phyloP scores from a whole-genome alignment of 495 filamentous ascomycete species.

The Daldinia childiae region DNA sequence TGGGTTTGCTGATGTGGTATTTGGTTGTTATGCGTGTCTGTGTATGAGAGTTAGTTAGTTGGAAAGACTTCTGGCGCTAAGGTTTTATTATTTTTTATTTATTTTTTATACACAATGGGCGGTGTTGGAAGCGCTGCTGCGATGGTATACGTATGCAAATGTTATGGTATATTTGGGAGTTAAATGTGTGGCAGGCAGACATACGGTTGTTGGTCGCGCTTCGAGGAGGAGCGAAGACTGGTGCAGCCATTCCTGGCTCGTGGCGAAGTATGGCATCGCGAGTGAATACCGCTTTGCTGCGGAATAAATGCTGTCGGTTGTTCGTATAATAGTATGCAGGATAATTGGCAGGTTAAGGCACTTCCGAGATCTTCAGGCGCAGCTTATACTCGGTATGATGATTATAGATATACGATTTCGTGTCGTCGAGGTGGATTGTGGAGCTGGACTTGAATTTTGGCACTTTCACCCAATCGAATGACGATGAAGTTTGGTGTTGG shows the following conservation, averaged over 20 bases:
- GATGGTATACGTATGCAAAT: too few relatives aligned
- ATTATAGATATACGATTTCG: conserved; percentile 7
- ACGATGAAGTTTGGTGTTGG: conserved; percentile 20
- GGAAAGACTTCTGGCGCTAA: too few relatives aligned
- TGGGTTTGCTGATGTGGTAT: conserved; percentile 73
- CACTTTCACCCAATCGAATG: conserved; percentile 14
- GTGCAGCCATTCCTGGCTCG: conserved; percentile 64
- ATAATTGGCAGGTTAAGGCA: neutral
- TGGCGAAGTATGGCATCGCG: conserved; percentile 62
- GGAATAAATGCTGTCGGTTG: neutral
- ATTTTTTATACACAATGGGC: too few relatives aligned
- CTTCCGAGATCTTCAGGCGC: neutral
- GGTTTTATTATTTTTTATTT: too few relatives aligned
- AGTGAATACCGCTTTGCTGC: neutral
- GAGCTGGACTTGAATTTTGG: conserved; percentile 30
- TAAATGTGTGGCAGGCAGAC: neutral
- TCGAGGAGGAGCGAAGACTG: conserved; percentile 59
- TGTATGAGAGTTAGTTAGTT: neutral
- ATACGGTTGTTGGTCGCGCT: conserved; percentile 59
- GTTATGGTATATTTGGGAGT: too few relatives aligned
- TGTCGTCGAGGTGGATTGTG: conserved; percentile 20
- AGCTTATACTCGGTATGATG: neutral
- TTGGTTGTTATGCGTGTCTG: conserved; percentile 86
- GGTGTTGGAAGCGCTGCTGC: neutral
- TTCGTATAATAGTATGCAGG: neutral